phyloP scores from a whole-genome alignment of 2,329 filamentous ascomycete genomes.

The Diaporthe sp. region DNA sequence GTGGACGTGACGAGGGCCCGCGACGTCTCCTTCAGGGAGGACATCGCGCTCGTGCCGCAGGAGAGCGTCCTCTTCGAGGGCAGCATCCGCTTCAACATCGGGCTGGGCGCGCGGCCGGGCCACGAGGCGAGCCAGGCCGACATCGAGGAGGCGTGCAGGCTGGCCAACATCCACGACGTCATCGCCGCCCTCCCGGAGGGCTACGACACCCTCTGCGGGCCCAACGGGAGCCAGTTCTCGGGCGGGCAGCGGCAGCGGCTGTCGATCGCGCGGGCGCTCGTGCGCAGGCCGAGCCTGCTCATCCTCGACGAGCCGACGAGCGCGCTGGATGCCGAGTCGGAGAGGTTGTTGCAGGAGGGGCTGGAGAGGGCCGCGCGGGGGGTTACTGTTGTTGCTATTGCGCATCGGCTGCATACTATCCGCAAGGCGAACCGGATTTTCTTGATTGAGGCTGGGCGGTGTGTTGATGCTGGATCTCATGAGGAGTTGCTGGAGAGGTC shows the following conservation, averaged over 20 bases:
- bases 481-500: slow-evolving; percentile 48
- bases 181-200: slow-evolving; percentile 68
- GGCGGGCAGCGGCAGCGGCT: slow-evolving; percentile 80
- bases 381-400: slow-evolving; percentile 60
- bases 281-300: slow-evolving; percentile 74
- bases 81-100: slow-evolving; percentile 57
- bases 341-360: slow-evolving; percentile 69
- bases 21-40: slow-evolving; percentile 51
- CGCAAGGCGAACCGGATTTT: slow-evolving; percentile 59
- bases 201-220: slow-evolving; percentile 70
- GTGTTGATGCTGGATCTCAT: slow-evolving; percentile 54
- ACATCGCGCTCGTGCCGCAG: slow-evolving; percentile 56
- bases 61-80: slow-evolving; percentile 59
- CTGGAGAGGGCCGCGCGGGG: slow-evolving; percentile 62
- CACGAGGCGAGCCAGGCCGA: slow-evolving; percentile 62
- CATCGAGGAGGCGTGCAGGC: slow-evolving; percentile 68
- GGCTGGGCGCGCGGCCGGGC: slow-evolving; percentile 58
- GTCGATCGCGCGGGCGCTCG: slow-evolving; percentile 77
- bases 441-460: slow-evolving; percentile 56
- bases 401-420: slow-evolving; percentile 61
- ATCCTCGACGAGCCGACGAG: slow-evolving; percentile 80
- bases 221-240: slow-evolving; percentile 75
- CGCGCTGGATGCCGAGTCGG: slow-evolving; percentile 74
- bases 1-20: slow-evolving; percentile 50
- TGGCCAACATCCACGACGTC: slow-evolving; percentile 72